Evolutionary conservation across 495 filamentous ascomycete genomes (phyloP).

Genomic region (Aspergillus funiculosus): DNA sequence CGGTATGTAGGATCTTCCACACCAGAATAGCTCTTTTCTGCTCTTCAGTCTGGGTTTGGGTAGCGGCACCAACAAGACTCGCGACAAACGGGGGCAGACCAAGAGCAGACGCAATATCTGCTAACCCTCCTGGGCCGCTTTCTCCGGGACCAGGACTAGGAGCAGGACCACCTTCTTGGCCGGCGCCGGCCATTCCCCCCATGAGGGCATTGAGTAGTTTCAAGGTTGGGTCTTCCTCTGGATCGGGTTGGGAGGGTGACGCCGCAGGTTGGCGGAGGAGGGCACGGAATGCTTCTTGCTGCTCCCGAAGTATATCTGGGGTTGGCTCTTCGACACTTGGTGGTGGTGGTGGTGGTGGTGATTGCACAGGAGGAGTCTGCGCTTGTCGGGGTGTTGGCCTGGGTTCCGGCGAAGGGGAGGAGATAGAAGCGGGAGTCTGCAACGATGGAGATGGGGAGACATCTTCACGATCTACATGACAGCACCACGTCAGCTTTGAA

Average conservation of each 20-base stretch:
- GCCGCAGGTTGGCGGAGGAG: constrained; percentile 36
- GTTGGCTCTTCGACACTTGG: constrained; percentile 7
- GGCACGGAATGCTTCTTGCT: constrained; percentile 41
- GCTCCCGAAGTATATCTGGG: constrained; percentile 31
- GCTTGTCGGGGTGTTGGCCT: constrained; percentile 4
- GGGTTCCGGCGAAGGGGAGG: constrained; percentile 8
- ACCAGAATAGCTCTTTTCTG: constrained; percentile 47
- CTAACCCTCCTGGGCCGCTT: constrained; percentile 3
- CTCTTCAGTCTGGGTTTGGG: constrained; percentile 30
- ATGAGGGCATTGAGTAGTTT: constrained; percentile 57
- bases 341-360: neutral
- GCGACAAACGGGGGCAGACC: constrained; percentile 44
- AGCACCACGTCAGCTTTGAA: constrained; percentile 12
- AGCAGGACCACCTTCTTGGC: constrained; percentile 9
- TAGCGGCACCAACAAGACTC: constrained; percentile 30
- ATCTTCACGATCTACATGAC: constrained; percentile 26
- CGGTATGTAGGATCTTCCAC: constrained; percentile 71
- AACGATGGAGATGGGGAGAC: constrained; percentile 32
- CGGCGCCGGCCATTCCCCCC: constrained; percentile 33
- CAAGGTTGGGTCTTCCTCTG: constrained; percentile 53
- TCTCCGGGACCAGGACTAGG: constrained; percentile 23
- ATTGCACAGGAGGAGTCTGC: constrained; percentile 4
- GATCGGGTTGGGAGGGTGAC: constrained; percentile 21
- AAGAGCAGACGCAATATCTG: constrained; percentile 29
- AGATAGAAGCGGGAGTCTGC: constrained; percentile 12